Evolutionary conservation across 371 early-diverging fungal genomes (phyloP).

Genomic region (Apophysomyces ossiformis): DNA sequence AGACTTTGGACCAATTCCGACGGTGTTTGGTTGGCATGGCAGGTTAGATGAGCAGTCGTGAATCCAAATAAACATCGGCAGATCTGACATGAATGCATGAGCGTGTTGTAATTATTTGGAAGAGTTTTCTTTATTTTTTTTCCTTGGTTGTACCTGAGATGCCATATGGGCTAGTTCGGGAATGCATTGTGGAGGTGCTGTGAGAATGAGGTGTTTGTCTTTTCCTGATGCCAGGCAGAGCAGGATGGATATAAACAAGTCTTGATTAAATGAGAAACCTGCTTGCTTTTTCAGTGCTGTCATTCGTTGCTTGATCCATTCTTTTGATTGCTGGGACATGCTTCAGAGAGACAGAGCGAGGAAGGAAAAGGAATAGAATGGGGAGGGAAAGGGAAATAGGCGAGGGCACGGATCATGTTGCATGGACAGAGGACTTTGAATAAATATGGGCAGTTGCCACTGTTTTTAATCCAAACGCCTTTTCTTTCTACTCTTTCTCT

Average conservation of each 20-base stretch:
- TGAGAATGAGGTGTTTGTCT: conserved; percentile 47
- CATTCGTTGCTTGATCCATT: conserved; percentile 54
- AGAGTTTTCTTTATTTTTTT: not conserved
- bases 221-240: conserved; percentile 47
- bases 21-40: conserved; percentile 32
- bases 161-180: conserved; percentile 50
- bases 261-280: conserved; percentile 47
- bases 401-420: conserved; percentile 2
- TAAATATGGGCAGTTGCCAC: not conserved
- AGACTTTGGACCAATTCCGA: conserved; percentile 39
- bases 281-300: conserved; percentile 39
- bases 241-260: conserved; percentile 49
- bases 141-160: conserved; percentile 28
- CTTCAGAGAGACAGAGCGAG: not conserved
- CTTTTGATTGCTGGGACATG: conserved; percentile 46
- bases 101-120: not conserved
- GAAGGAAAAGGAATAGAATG: not conserved
- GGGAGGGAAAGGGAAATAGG: not conserved
- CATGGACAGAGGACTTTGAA: conserved; percentile 6
- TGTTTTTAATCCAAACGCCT: not conserved
- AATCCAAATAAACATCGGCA: conserved; percentile 50
- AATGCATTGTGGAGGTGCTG: conserved; percentile 41
- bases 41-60: conserved; percentile 41
- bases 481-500: not conserved
- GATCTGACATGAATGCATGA: conserved; percentile 25